Base-by-base conservation (phyloP, 2,329 filamentous ascomycete species). In the Colletotrichum destructivum region DNA sequence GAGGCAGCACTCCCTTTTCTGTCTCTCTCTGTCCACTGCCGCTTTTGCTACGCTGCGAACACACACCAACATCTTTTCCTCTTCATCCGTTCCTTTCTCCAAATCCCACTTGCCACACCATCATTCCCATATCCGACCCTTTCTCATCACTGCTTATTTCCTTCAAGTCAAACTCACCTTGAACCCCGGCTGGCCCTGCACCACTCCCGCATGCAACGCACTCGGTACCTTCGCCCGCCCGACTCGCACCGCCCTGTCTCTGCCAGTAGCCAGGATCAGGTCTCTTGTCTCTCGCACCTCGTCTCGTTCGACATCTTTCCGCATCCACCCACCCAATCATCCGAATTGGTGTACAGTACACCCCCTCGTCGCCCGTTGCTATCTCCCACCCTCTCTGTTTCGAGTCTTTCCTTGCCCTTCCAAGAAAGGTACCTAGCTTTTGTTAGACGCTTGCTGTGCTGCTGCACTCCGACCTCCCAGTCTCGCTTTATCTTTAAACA, bases 261-360 rank as follows among this genome's bases (percentile, higher is more conserved):
- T 62, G 26, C 26, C 64, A 57, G 51, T 35, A 59, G 56, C 57
- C 61, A 49, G 51, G 54, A 35, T 60, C 54, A 49, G 54, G 63
- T 61, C 63, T 66, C 55, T 26, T 62, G 55, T 38, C 35, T 38
- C 9, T 38, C 35, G 9, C 35, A 38, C 35, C 54, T 42, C 56
- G 60, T 69, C 54, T 59, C 31, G 64, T 60, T 62, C 57, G 60
- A 64, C 66, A 57, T 65, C 65, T 62, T 54, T 64, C 38, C 65
- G 69, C 69, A 54, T 47, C 16, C 69, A 64, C 54, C 66, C 69
- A 63, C 57, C 65, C 65, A 69, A 64, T 69, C 69, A 55, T 72
- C 60, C 69, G 21, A 64, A 69, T 72, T 69, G 8, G 35, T 38
- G 59, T 66, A 69, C 46, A 38, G 59, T 66, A 69, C 46, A 38